Percentiles rank a stretch among this genome's conserved stretches.
phyloP scores from a whole-genome alignment of 2,329 filamentous ascomycete genomes.

The Pseudogymnoascus sp. region DNA sequence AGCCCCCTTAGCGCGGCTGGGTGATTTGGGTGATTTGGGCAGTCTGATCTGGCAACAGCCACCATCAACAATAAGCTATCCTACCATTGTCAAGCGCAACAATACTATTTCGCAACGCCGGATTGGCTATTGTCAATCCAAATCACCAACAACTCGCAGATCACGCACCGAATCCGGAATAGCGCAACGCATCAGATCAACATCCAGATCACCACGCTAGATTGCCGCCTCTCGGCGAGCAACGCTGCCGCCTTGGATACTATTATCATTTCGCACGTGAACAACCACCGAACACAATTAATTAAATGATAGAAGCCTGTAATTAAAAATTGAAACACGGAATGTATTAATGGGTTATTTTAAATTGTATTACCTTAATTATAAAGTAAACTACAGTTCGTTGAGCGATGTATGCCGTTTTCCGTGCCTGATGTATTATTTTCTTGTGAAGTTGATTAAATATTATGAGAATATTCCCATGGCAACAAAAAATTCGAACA shows the following conservation, averaged over 20 bases:
- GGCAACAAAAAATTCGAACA: neutral
- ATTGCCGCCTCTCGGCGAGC: neutral
- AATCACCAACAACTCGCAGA: neutral
- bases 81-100: neutral
- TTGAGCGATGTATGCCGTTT: neutral
- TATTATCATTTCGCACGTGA: neutral
- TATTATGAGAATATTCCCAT: neutral
- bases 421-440: neutral
- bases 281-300: neutral
- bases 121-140: slow-evolving; percentile 1
- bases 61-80: neutral
- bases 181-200: neutral
- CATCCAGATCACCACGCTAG: neutral
- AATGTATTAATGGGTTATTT: neutral
- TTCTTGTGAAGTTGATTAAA: neutral
- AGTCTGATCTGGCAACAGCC: neutral
- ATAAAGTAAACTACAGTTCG: neutral
- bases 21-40: neutral
- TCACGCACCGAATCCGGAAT: neutral
- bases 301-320: neutral
- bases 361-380: neutral
- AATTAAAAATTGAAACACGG: neutral
- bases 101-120: neutral
- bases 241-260: neutral
- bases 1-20: neutral